Evolutionary conservation across 306 rosid species (phyloP).

Genomic region (barrel medic (Medicago truncatula)): MtrunA17r5.0-ANR NC_053044.1:58392501-58393000

Average conservation of each 20-base stretch:
- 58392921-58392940: background rate
- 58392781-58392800: background rate
- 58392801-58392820: background rate
- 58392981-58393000: background rate
- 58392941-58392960: background rate
- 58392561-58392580: slow-evolving; percentile 3
- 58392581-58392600: background rate
- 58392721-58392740: background rate
- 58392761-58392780: background rate
- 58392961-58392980: background rate
- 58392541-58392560: slow-evolving; percentile 4
- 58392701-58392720: background rate
- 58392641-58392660: slow-evolving; percentile 9
- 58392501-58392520: background rate
- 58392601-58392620: slow-evolving; percentile 1
- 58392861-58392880: background rate
- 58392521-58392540: slow-evolving; percentile 7
- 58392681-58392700: slow-evolving; percentile 2
- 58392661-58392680: background rate
- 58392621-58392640: slow-evolving; percentile 3
- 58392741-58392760: background rate
- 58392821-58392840: background rate
- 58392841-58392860: background rate
- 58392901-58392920: background rate
- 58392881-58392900: background rate